These are phyloP conservation scores for Pelargonium nanum DNA, from an alignment of 345 rosid species.

Conservation along the genomic window DNA sequence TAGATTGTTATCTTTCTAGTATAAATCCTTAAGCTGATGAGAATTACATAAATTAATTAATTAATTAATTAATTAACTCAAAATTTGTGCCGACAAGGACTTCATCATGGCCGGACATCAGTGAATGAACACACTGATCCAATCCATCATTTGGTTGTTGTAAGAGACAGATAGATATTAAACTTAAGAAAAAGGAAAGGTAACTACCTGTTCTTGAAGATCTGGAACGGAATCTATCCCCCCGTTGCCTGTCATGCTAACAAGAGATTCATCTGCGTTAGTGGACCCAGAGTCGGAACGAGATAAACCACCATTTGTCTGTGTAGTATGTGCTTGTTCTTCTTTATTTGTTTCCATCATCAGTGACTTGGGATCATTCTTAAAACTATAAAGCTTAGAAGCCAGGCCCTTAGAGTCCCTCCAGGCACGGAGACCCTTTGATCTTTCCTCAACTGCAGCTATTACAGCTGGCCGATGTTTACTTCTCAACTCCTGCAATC, in stretches of 20 bases:
- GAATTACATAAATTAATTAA: too few relatives aligned
- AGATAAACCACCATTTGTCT: constrained; percentile 52
- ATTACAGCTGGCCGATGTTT: constrained; percentile 84
- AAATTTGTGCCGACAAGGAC: too few relatives aligned
- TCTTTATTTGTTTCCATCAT: constrained; percentile 42
- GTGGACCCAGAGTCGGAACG: constrained; percentile 66
- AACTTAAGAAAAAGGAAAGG: constrained; percentile 3
- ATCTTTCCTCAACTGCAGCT: constrained; percentile 76
- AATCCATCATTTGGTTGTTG: too few relatives aligned
- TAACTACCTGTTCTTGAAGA: constrained; percentile 77
- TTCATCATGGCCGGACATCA: too few relatives aligned
- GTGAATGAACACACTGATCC: too few relatives aligned
- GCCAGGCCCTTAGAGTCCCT: constrained; percentile 85
- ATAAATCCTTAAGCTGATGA: too few relatives aligned
- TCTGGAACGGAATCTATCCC: constrained; percentile 70
- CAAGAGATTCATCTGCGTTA: constrained; percentile 60
- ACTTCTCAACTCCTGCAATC: constrained; percentile 70
- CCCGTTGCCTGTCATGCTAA: constrained; percentile 60
- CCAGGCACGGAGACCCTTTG: constrained; percentile 88
- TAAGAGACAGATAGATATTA: neutral
- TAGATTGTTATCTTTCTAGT: too few relatives aligned
- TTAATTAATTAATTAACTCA: too few relatives aligned
- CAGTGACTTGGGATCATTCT: constrained; percentile 65
- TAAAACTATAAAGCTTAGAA: constrained; percentile 80
- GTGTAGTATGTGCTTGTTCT: constrained; percentile 14